Evolutionary conservation across 768 basidiomycete species (phyloP), one percentile per base, ranked within the genome.

Genomic region (Neoboletus brunneissimus): DNA sequence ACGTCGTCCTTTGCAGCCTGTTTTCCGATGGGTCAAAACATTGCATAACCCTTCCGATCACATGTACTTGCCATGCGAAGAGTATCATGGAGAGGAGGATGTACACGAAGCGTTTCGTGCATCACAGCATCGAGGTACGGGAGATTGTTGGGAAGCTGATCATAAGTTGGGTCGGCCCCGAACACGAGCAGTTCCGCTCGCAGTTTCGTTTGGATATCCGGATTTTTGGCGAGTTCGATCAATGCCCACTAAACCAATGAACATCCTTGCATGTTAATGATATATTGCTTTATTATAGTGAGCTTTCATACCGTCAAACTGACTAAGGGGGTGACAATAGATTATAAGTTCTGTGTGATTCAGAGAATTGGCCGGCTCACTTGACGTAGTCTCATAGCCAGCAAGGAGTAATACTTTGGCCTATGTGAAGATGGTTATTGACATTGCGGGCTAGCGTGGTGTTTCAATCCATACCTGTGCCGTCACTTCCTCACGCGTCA

Each of bases 81-180:
- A 29, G 27, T 29, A 29, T 29, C 27, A 29, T 3, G 27, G 27
- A 29, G 27, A 29, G 27, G 27, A 29, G 81, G 69, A 57, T 82
- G 78, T 4, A 81, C 27, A 7, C 80, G 72, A 18, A 82, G 71
- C 0, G 68, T 69, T 61, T 82, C 81, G 41, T 76, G 76, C 0
- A 77, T 75, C 3, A 81, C 72, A 0, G 80, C 78, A 59, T 85
- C 82, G 5, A 86, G 79, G 63, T 81, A 85, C 0, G 82, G 83
- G 7, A 87, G 67, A 20, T 54, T 72, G 12, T 75, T 76, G 3
- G 71, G 73, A 8, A 86, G 73, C 55, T 83, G 79, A 35, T 85
- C 82, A 67, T 78, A 83, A 0, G 76, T 79, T 16, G 83, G 82
- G 62, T 86, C 83, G 7, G 53, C 52, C 16, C 63, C 68, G 2